Evolutionary conservation across 352 stramenopile genomes (phyloP).

Genomic region (Pythium aquatile): DNA sequence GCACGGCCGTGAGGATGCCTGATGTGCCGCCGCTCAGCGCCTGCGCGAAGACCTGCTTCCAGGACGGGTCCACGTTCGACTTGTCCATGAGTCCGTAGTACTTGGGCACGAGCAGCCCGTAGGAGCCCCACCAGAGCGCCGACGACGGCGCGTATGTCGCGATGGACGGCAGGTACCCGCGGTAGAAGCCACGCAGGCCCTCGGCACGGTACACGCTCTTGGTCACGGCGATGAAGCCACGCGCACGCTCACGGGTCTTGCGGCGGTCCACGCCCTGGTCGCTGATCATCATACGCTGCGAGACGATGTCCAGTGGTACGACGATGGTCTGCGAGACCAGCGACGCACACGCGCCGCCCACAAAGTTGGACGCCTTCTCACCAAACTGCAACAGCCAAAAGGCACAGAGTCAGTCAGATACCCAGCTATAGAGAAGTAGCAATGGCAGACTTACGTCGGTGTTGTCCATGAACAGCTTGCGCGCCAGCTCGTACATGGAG

Average conservation of each 20-base stretch:
- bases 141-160: conserved; percentile 85
- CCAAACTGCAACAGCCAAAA: conserved; percentile 10
- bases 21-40: conserved; percentile 72
- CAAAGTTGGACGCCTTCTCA: conserved; percentile 77
- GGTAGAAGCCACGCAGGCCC: conserved; percentile 78
- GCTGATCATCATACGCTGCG: conserved; percentile 88
- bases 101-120: conserved; percentile 73
- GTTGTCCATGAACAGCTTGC: conserved; percentile 63
- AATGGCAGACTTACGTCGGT: conserved; percentile 34
- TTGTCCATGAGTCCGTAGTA: conserved; percentile 63
- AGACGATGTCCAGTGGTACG: conserved; percentile 87
- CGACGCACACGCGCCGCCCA: conserved; percentile 69
- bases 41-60: conserved; percentile 83
- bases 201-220: conserved; percentile 64
- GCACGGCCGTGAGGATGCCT: conserved; percentile 73
- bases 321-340: conserved; percentile 85
- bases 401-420: not conserved
- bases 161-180: conserved; percentile 82
- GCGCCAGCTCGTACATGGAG: conserved; percentile 82
- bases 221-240: conserved; percentile 58
- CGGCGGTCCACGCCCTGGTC: conserved; percentile 63
- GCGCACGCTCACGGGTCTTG: conserved; percentile 54
- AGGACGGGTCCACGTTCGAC: conserved; percentile 66
- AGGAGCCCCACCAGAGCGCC: conserved; percentile 87
- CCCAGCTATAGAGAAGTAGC: not conserved